Evolutionary conservation across 352 stramenopile genomes (phyloP).

Genomic region (Pythium brachiatum): DNA sequence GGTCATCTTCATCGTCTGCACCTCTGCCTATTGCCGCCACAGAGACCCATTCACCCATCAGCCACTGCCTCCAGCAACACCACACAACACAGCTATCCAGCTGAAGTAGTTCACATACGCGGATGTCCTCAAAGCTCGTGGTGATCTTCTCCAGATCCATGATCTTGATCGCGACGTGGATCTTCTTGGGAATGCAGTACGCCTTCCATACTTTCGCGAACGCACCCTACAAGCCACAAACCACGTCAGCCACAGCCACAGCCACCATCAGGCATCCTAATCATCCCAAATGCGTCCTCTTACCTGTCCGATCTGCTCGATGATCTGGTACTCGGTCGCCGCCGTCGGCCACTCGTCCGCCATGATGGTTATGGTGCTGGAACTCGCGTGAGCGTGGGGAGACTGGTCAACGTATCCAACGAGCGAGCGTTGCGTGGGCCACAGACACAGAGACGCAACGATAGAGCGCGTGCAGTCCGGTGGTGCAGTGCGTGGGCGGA

Average conservation of each 20-base stretch:
- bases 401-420: background rate
- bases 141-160: constrained; percentile 99
- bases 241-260: background rate
- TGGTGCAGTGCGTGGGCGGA: background rate
- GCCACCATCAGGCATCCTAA: background rate
- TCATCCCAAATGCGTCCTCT: background rate
- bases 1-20: constrained; percentile 99
- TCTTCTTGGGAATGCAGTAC: constrained; percentile 85
- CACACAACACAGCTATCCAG: background rate
- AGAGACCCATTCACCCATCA: constrained; percentile 15
- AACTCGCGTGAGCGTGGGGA: background rate
- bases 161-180: constrained; percentile 97
- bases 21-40: constrained; percentile 71
- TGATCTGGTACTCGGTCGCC: constrained; percentile 85
- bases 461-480: background rate
- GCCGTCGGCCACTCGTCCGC: constrained; percentile 84
- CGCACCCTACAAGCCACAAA: constrained; percentile 75
- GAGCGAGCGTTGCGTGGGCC: background rate
- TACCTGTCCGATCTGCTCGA: constrained; percentile 88
- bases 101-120: constrained; percentile 33
- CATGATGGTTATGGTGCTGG: constrained; percentile 31
- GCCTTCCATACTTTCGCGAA: constrained; percentile 99
- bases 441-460: background rate
- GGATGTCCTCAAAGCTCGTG: constrained; percentile 91
- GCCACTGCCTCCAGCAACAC: background rate